These are phyloP conservation scores for Aquilaria yunnanensis DNA, from an alignment of 345 rosid species.

Conservation along the genomic window DNA sequence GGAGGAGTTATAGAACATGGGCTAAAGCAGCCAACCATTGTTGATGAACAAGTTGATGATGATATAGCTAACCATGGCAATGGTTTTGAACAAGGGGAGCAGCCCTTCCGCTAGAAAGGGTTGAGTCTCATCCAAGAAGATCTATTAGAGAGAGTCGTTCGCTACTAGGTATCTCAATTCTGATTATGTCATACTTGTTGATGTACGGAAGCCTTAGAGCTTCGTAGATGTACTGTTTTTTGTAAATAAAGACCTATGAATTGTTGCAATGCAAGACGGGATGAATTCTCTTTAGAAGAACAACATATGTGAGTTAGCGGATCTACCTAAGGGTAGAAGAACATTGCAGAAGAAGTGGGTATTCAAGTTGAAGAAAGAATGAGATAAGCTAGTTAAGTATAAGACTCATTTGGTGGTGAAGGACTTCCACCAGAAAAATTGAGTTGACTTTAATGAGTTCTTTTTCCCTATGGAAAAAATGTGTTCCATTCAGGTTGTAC, in stretches of 20 bases:
- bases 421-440: neutral
- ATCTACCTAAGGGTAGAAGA: neutral
- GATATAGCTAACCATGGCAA: neutral
- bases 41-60: neutral
- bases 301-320: neutral
- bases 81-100: neutral
- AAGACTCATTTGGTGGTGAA: neutral
- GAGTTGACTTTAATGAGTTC: neutral
- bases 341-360: neutral
- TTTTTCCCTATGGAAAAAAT: neutral
- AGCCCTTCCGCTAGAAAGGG: neutral
- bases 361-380: neutral
- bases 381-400: neutral
- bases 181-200: neutral
- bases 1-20: neutral
- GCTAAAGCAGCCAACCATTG: neutral
- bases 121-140: neutral
- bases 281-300: neutral
- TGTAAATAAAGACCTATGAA: neutral
- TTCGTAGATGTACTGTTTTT: neutral
- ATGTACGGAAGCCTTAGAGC: constrained; percentile 1
- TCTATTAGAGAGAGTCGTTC: neutral
- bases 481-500: neutral
- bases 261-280: neutral
- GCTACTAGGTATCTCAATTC: neutral